A percentile compares a stretch with the other conserved stretches of the same genome.
Conservation (phyloP, 305 asterid genomes). For the Rubia peregrina region DNA sequence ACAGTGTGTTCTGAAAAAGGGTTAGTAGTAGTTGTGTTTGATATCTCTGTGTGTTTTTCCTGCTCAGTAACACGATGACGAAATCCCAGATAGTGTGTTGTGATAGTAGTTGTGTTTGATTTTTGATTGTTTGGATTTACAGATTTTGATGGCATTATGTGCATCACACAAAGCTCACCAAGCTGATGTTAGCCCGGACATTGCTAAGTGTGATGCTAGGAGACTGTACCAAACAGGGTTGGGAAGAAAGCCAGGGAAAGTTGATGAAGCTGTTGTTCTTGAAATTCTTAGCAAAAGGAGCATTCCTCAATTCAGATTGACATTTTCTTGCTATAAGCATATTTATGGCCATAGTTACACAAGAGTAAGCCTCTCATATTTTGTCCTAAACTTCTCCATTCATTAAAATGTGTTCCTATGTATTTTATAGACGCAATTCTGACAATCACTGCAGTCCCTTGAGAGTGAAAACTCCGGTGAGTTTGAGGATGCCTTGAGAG, state of each 20-base stretch:
- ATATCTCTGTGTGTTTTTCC: too few species aligned
- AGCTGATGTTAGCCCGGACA: slow-evolving; percentile 59
- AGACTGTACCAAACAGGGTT: slow-evolving; percentile 65
- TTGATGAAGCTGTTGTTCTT: slow-evolving; percentile 54
- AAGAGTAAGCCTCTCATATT: slow-evolving; percentile 28
- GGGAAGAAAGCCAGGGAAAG: slow-evolving; percentile 37
- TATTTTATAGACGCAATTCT: not conserved
- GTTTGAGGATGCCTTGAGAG: slow-evolving; percentile 50
- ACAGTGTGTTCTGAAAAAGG: too few species aligned
- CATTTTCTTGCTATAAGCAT: slow-evolving; percentile 46
- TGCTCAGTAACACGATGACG: not conserved
- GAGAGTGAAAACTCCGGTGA: slow-evolving; percentile 37
- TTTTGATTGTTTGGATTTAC: not conserved
- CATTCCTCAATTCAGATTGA: slow-evolving; percentile 50
- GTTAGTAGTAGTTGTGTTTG: too few species aligned
- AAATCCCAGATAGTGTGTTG: not conserved
- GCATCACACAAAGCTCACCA: slow-evolving; percentile 75
- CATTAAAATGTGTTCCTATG: not conserved
- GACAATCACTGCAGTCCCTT: slow-evolving; percentile 38
- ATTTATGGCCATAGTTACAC: slow-evolving; percentile 67
- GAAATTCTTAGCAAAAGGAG: slow-evolving; percentile 75
- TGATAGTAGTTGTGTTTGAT: not conserved
- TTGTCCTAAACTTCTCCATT: not conserved
- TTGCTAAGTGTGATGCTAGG: slow-evolving; percentile 64
- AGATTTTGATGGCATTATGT: slow-evolving; percentile 59